Conservation (phyloP, 768 basidiomycete genomes). For the Scleroderma bovista region DNA sequence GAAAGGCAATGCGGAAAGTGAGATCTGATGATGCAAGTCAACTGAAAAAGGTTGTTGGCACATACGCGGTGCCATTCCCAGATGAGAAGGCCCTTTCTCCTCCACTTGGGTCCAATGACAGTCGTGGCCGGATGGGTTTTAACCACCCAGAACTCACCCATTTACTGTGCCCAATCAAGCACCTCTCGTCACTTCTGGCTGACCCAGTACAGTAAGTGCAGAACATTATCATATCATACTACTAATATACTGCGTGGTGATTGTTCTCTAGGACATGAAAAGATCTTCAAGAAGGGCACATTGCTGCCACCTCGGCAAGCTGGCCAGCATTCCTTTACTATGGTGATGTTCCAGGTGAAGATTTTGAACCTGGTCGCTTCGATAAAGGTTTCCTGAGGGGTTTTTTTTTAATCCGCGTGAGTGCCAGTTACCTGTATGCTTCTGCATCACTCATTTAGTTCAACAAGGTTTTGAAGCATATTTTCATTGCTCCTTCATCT, state of each 20-base stretch:
- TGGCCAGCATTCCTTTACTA: slow-evolving; percentile 3
- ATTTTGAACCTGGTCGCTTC: neutral
- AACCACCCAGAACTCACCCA: slow-evolving; percentile 1
- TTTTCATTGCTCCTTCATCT: neutral
- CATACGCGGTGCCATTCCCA: neutral
- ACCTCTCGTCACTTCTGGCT: neutral
- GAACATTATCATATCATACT: neutral
- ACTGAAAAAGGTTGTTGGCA: neutral
- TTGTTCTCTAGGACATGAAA: no score
- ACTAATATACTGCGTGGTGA: no score
- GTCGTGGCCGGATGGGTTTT: neutral
- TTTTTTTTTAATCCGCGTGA: neutral
- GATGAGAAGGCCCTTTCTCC: neutral
- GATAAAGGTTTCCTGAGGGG: neutral
- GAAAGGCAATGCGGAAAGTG: neutral
- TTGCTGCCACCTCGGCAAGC: neutral
- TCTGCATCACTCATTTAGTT: neutral
- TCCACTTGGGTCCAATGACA: neutral
- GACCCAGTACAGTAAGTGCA: neutral
- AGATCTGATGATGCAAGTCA: neutral
- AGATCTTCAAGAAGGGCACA: no score
- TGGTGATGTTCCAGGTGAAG: neutral
- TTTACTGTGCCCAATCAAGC: neutral
- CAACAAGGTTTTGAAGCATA: neutral
- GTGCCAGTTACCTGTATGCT: neutral